A percentile compares a stretch with the other conserved stretches of the same genome.
These are phyloP conservation scores for Talaromyces wortmannii DNA, from an alignment of 495 filamentous ascomycete genomes.

Conservation along the genomic window DNA sequence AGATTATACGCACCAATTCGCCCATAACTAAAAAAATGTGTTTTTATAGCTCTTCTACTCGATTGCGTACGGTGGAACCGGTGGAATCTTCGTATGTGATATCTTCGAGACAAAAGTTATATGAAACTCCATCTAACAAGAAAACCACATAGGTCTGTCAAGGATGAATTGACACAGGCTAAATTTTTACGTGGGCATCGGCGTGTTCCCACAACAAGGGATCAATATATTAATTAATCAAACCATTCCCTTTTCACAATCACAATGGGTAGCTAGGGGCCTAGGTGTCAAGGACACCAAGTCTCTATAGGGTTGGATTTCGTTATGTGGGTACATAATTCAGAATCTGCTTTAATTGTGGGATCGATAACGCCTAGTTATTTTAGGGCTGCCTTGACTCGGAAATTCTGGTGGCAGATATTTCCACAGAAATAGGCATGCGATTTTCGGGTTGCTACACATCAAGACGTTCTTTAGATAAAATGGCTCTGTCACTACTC, in stretches of 20 bases:
- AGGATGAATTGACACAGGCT: not conserved
- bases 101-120: no score
- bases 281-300: not conserved
- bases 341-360: no score
- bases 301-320: no score
- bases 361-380: no score
- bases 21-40: not conserved
- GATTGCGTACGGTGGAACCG: not conserved
- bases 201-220: not conserved
- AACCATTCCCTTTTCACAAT: not conserved
- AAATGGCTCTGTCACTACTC: no score
- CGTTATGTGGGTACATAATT: no score
- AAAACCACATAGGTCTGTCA: not conserved
- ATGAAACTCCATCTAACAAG: not conserved
- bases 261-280: not conserved
- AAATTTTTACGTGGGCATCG: not conserved
- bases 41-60: not conserved
- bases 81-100: not conserved
- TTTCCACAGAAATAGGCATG: no score
- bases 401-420: no score
- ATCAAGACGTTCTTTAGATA: no score
- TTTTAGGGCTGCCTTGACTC: no score
- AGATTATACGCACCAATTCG: not conserved
- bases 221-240: not conserved
- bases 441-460: no score